Base-by-base conservation (phyloP, 1,284 basidiomycete genomes). In the Ceratobasidium sp. region DNA sequence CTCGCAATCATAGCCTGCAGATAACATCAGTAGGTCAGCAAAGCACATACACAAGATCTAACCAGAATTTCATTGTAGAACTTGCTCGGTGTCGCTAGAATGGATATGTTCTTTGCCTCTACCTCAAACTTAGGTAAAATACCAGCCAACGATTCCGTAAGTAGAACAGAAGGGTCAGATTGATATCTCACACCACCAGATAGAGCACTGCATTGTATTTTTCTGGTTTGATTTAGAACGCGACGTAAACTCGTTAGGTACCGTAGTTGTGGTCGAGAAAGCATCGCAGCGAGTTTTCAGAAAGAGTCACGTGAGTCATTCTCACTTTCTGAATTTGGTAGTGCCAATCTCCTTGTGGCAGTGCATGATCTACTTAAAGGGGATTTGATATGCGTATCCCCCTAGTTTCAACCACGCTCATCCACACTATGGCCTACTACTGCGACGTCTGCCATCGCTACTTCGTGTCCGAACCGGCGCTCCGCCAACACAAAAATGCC, bases 1-100 rank as follows among this genome's bases (percentile, higher is more conserved):
- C 89, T 86, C 64, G 87, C 86, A 76, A 98, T 91, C 89, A 95
- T 92, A 77, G 90, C 87, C 95, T 96, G 80, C 40, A 55, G 26
- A 40, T 42, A 53, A 49, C 20, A 40, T 69, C 13, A 51, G 49
- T 26, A 72, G 56, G 58, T 64, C 46, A 39, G 77, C 61, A 64
- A 68, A 70, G 20, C 26, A 20, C 23, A 20, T 40, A 33, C 9
- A 53, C 20, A 63, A 4, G 3, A 26, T 82, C 84, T 72, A 44
- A 85, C 86, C 26, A 88, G 80, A 28, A 89, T 80, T 9, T 82
- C 81, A 28, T 80, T 64, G 78, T 88, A 87, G 81, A 89, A 89
- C 60, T 85, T 82, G 6, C 81, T 80, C 0, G 88, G 88, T 40
- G 83, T 83, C 20, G 82, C 82, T 61, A 88, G 79, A 7, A 89